phyloP scores from a whole-genome alignment of 83 land plant genomes.

The Larix sibirica region DNA sequence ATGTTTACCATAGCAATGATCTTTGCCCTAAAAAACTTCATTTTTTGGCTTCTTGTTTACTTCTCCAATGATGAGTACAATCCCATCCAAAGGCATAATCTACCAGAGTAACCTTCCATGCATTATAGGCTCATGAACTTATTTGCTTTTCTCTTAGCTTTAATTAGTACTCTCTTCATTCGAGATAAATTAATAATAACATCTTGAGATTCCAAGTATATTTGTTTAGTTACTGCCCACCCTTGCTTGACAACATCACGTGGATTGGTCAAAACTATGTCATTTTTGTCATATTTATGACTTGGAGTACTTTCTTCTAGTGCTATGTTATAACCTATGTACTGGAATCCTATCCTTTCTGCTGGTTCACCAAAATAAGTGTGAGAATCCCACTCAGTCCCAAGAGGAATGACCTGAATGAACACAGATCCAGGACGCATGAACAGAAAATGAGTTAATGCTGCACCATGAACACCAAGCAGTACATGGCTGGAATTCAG shows the following conservation, averaged over 20 bases:
- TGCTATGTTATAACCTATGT: constrained; percentile 62
- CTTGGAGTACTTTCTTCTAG: constrained; percentile 78
- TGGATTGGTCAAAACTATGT: constrained; percentile 72
- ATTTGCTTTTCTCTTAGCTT: constrained; percentile 6
- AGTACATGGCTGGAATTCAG: constrained; percentile 63
- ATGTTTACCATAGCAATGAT: neutral
- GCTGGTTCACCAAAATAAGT: constrained; percentile 95
- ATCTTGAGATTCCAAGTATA: no score
- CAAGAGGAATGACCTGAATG: constrained; percentile 86
- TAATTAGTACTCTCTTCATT: constrained; percentile 23
- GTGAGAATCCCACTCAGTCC: constrained; percentile 85
- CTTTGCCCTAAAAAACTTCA: neutral
- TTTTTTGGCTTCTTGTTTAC: neutral
- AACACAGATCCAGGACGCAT: constrained; percentile 82
- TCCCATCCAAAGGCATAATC: neutral
- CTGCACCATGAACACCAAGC: constrained; percentile 96
- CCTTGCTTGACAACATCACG: constrained; percentile 51
- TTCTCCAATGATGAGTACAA: no score
- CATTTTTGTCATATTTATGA: constrained; percentile 42
- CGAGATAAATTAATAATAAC: constrained; percentile 43
- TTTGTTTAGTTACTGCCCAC: constrained; percentile 76
- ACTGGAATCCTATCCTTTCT: constrained; percentile 71
- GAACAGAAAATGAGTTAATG: constrained; percentile 92
- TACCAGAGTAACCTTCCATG: neutral
- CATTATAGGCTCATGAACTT: neutral